Base-by-base conservation (phyloP, 2,329 filamentous ascomycete species). In the Arthrobotrys sinensis region DNA sequence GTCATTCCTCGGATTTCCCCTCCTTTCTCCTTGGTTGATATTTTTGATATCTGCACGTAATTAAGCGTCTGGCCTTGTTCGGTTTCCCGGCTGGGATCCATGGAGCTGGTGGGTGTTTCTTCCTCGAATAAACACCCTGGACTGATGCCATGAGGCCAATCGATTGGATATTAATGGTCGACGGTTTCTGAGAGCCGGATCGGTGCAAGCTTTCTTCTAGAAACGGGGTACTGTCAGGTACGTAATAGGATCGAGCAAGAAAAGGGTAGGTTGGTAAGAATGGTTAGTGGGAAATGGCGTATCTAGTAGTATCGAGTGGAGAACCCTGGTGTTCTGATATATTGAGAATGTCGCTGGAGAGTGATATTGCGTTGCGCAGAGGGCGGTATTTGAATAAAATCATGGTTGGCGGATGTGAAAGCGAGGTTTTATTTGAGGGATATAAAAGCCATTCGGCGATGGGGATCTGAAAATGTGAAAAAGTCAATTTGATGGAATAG, bases 161-260 rank as follows among this genome's bases (percentile, higher is more conserved):
- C 62, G 75, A 78, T 78, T 78, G 75, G 75, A 72, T 72, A 64
- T 64, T 40, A 69, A 60, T 32, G 62, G 14, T 63, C 40, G 53
- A 65, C 32, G 19, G 43, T 4, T 55, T 66, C 24, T 66, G 55
- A 45, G 57, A 62, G 14, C 19, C n/a, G 45, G 50, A 34, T 48
- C 40, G 52, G 65, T 53, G 46, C 46, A 50, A 36, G 46, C 52
- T 32, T 43, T 12, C 4, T 70, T 70, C 53, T 64, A 64, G 67
- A 57, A 12, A 60, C 32, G 16, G 53, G 68, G 36, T 64, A 40
- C 57, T 57, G 68, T 57, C 68, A 72, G 68, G 57, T 72, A 72
- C 57, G 68, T 72, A 72, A 72, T 72, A 55, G 16, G 24, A 64
- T 72, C 57, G 57, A 57, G 48, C 52, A 46, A 52, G 45, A 52